Conservation (phyloP, 208 protist species). For the Herpetomonas samuelpessoai region DNA sequence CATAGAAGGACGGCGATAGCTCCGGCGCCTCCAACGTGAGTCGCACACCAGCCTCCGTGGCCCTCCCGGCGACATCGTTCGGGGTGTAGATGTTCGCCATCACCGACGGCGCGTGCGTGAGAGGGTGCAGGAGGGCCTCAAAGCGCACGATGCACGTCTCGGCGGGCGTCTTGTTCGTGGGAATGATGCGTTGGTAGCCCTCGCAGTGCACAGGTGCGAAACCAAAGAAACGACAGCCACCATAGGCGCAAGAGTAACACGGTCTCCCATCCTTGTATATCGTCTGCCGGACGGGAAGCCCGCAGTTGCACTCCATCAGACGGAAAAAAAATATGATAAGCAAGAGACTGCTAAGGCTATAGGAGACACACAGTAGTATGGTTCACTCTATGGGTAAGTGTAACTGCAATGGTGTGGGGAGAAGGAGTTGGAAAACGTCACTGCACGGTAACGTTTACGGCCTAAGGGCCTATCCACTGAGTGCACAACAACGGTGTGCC, state of each 20-base stretch:
- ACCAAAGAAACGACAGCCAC: conserved; percentile 65
- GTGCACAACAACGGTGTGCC: too few species aligned
- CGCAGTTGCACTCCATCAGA: conserved; percentile 84
- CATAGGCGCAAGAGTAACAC: conserved; percentile 48
- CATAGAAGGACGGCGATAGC: conserved; percentile 58
- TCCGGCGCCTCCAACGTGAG: conserved; percentile 39
- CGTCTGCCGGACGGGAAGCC: conserved; percentile 31
- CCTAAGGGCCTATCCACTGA: too few species aligned
- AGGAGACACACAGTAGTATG: too few species aligned
- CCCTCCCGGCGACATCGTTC: conserved; percentile 20
- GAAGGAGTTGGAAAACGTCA: not conserved
- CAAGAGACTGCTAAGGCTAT: too few species aligned
- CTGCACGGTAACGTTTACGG: conserved; percentile 3
- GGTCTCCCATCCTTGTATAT: conserved; percentile 49
- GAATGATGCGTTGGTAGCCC: conserved; percentile 59
- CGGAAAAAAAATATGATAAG: too few species aligned
- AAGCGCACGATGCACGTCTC: conserved; percentile 59
- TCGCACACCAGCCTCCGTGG: conserved; percentile 16
- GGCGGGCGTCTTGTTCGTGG: conserved; percentile 16
- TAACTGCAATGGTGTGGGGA: not conserved
- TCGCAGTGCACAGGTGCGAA: conserved; percentile 47
- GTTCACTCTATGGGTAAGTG: too few species aligned
- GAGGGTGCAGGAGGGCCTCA: conserved; percentile 66
- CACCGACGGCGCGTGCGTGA: conserved; percentile 18
- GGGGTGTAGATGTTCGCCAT: conserved; percentile 27